These are phyloP conservation scores for Cercophora samala DNA, from an alignment of 495 filamentous ascomycete species.

Conservation along the genomic window DNA sequence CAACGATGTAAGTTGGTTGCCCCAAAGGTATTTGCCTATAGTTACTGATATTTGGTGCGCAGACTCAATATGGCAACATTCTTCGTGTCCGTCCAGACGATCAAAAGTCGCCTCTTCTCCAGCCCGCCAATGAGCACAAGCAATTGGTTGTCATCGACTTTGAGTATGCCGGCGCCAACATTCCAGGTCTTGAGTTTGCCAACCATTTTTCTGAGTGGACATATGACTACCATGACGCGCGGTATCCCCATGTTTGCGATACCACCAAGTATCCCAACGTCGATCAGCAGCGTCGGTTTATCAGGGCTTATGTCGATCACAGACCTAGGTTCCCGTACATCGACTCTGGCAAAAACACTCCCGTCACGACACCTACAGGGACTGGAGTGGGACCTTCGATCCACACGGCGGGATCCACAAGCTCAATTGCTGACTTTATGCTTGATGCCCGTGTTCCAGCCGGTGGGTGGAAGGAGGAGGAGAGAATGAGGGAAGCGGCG, in stretches of 20 bases:
- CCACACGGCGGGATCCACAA: conserved; percentile 31
- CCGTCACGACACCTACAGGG: conserved; percentile 51
- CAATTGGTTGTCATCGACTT: conserved; percentile 97
- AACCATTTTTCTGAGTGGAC: conserved; percentile 99
- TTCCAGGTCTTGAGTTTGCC: conserved; percentile 85
- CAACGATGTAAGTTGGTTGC: conserved; percentile 71
- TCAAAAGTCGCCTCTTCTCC: conserved; percentile 77
- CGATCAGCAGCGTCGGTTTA: conserved; percentile 79
- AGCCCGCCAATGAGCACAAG: conserved; percentile 88
- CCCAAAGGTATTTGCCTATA: neutral
- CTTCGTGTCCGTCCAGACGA: conserved; percentile 80
- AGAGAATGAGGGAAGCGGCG: conserved; percentile 55
- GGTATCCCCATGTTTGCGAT: conserved; percentile 61
- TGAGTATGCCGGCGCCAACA: conserved; percentile 92
- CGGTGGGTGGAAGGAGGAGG: conserved; percentile 56
- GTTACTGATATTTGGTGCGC: conserved; percentile 11
- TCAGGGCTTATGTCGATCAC: conserved; percentile 84
- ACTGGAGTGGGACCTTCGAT: conserved; percentile 29
- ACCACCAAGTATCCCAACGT: conserved; percentile 68
- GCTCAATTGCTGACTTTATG: conserved; percentile 60
- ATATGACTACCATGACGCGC: conserved; percentile 85
- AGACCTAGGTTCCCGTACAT: conserved; percentile 49
- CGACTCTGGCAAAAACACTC: conserved; percentile 26
- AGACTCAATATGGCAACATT: conserved; percentile 99
- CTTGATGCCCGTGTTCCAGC: conserved; percentile 65